Percentiles rank a stretch among this genome's conserved stretches.
Evolutionary conservation across 495 filamentous ascomycete genomes (phyloP).

Genomic region (Aspergillus egyptiacus): DNA sequence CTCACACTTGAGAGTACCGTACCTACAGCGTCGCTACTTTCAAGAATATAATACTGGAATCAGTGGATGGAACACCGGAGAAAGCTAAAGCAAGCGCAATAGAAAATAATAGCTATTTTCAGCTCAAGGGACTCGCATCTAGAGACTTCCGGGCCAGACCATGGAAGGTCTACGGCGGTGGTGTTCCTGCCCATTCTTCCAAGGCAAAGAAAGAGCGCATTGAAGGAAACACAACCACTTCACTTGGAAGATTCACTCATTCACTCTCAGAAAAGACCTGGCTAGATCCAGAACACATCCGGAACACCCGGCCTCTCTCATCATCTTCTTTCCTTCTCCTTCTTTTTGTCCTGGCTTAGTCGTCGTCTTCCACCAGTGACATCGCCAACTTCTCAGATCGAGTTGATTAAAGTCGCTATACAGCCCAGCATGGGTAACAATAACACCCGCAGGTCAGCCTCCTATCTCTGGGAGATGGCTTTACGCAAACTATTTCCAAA

Average conservation of each 20-base stretch:
- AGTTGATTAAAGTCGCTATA: background rate
- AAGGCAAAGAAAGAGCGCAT: background rate
- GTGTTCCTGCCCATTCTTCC: background rate
- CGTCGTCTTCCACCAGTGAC: background rate
- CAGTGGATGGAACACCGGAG: too few relatives aligned
- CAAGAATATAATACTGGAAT: too few relatives aligned
- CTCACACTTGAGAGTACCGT: too few relatives aligned
- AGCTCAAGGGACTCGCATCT: too few relatives aligned
- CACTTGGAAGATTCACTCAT: background rate
- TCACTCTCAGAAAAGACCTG: background rate
- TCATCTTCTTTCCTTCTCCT: background rate
- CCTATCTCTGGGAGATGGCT: constrained; percentile 16
- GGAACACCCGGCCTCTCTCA: background rate
- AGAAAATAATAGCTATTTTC: too few relatives aligned
- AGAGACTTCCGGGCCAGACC: background rate
- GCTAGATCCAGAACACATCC: background rate
- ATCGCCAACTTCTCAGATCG: background rate
- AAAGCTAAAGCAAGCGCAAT: too few relatives aligned
- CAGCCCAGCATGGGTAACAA: constrained; percentile 2
- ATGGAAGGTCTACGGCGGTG: background rate
- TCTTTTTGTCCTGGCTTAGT: background rate
- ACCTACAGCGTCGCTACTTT: too few relatives aligned
- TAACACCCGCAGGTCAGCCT: constrained; percentile 11
- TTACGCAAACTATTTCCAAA: constrained; percentile 17
- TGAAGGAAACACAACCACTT: too few relatives aligned